Base-by-base conservation (phyloP, 148 eudicot species). In the Simmondsia chinensis region DNA sequence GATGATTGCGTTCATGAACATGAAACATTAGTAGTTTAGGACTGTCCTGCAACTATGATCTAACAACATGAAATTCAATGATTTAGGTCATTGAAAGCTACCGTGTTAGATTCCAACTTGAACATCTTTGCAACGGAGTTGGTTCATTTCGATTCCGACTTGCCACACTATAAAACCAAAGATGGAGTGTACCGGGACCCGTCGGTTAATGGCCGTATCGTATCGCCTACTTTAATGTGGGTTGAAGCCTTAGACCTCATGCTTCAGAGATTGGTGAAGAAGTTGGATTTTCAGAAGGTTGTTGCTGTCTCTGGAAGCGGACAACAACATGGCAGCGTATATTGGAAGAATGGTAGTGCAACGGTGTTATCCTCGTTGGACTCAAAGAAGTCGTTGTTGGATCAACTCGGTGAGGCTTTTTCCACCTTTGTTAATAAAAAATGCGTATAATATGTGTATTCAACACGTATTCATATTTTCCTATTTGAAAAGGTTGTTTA, bases 291-390 rank as follows among this genome's bases (percentile, higher is more conserved):
- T 18, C 63, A 70, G 5, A 80, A 75, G 42, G 55, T 88, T 44
- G 76, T 46, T 34, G 86, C 97, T 21, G 52, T 88, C 48, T 88
- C 97, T 1, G 97, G 97, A 7, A 88, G 97, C 45, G 94, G 75
- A 3, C 94, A 88, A 63, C 97, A 88, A 53, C 97, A 88, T 36
- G 97, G 97, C 14, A 88, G 91, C 58, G 97, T 88, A 19, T 88
- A 80, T 49, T 88, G 97, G 97, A 88, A 78, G 54, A 75, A 13
- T 26, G 84, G 80, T 3, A 58, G 94, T 61, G 68, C 48, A 0
- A n/a, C 21, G 7, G 68, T 66, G 20, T 48, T 89, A n/a, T 73
- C 75, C 3, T 57, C 74, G 1, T 70, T 85, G 66, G 84, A 89
- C 65, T 56, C 82, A 3, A 66, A 71, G 34, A 76, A 71, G 44